Evolutionary conservation across 306 rosid species (phyloP), one percentile per base, ranked within the genome.

Genomic region (Gastrolobium villosum): DNA sequence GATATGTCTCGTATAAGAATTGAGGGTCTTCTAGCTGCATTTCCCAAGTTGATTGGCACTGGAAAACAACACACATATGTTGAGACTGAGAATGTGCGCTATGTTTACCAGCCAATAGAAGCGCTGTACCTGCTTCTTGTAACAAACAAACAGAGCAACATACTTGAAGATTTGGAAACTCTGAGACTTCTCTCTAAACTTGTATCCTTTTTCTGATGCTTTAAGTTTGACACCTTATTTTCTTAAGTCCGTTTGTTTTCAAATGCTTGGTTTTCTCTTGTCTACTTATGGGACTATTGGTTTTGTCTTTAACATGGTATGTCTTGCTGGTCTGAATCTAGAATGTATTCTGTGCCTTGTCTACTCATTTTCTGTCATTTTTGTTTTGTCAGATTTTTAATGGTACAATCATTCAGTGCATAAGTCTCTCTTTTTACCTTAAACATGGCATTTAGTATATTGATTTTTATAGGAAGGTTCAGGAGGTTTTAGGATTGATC

Each of bases 61-160:
- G 99, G 99, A 61, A 93, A 95, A 77, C 99, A 95, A 34, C 99
- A 95, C 75, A 93, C 99, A 14, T 93, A 91, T 77, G 87, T 95
- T 40, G 99, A 95, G 89, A 93, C 99, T 1, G 99, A 95, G 76
- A 95, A 93, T 79, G 97, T 93, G 63, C 99, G 98, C 71, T 95
- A 95, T 78, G 97, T 95, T 84, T 95, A 90, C 85, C 99, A 95
- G 87, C 99, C 99, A 53, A 95, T 95, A 40, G 99, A 95, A 86
- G 88, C 91, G 69, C 62, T 95, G 71, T 93, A 89, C 86, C 86
- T 95, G 91, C 97, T 95, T 49, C 94, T 95, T 40, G 98, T 95
- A 9, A 95, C 99, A 35, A 95, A 95, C 90, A 95, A 95, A 74
- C 94, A 90, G 86, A 95, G 99, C 89, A 93, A 95, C 84, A 93